phyloP scores from a whole-genome alignment of 1,139 yeast genomes.

The Sugiyamaella castrensis region DNA sequence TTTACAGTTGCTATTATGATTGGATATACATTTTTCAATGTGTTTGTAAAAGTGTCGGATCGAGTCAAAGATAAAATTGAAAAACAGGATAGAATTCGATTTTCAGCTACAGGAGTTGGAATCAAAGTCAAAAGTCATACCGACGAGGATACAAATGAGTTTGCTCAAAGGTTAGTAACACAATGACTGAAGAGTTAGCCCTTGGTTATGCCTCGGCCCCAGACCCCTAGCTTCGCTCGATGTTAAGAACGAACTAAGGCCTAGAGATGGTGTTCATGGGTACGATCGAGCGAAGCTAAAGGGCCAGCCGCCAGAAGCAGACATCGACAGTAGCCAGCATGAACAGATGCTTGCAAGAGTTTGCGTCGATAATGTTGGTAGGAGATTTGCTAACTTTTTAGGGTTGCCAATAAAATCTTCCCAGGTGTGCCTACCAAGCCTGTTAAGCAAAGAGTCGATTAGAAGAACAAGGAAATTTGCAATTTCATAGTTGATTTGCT shows the following conservation, averaged over 20 bases:
- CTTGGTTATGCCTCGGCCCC: background rate
- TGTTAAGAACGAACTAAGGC: background rate
- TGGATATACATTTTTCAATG: constrained; percentile 18
- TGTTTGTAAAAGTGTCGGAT: constrained; percentile 12
- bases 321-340: too few relatives aligned
- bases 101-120: constrained; percentile 18
- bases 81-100: constrained; percentile 18
- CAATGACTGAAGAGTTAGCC: too few relatives aligned
- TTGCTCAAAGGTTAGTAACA: constrained; percentile 20
- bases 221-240: background rate
- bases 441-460: too few relatives aligned
- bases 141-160: constrained; percentile 15
- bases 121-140: constrained; percentile 16
- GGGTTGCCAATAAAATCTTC: constrained; percentile 14
- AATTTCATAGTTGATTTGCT: too few relatives aligned
- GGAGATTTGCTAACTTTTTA: constrained; percentile 5
- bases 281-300: background rate
- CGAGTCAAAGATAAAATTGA: constrained; percentile 18
- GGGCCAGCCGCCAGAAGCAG: too few relatives aligned
- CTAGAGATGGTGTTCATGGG: background rate
- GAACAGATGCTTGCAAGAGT: too few relatives aligned
- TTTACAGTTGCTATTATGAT: constrained; percentile 7
- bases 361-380: too few relatives aligned
- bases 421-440: constrained; percentile 14
- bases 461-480: too few relatives aligned